These are phyloP conservation scores for Penicillium verhagenii DNA, from an alignment of 495 filamentous ascomycete genomes.

Conservation along the genomic window DNA sequence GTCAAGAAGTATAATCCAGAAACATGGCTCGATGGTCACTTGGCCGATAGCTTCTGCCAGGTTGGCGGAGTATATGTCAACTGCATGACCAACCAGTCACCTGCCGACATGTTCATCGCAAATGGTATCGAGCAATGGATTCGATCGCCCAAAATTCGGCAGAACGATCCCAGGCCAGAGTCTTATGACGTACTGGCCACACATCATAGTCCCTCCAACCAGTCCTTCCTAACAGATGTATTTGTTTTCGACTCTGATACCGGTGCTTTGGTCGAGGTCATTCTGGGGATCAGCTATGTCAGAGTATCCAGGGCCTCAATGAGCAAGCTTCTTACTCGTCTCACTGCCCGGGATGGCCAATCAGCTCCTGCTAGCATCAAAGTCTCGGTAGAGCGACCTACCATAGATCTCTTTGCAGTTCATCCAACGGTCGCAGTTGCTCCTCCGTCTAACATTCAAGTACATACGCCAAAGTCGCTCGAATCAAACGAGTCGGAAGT, in stretches of 20 bases:
- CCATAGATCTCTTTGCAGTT: neutral
- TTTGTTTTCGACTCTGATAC: slow-evolving; percentile 49
- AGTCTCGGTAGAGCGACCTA: neutral
- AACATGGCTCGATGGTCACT: slow-evolving; percentile 38
- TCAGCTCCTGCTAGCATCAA: neutral
- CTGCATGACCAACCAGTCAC: slow-evolving; percentile 44
- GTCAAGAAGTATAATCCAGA: slow-evolving; percentile 33
- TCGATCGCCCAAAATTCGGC: slow-evolving; percentile 31
- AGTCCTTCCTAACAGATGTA: slow-evolving; percentile 45
- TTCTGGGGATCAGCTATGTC: slow-evolving; percentile 50
- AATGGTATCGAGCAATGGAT: slow-evolving; percentile 48
- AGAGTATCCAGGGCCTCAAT: slow-evolving; percentile 44
- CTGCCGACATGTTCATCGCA: slow-evolving; percentile 48
- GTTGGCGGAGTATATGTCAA: slow-evolving; percentile 54
- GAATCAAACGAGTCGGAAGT: neutral
- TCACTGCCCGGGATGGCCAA: neutral
- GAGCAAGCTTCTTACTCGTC: slow-evolving; percentile 29
- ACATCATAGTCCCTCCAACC: slow-evolving; percentile 34
- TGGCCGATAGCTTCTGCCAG: slow-evolving; percentile 48
- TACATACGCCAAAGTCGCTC: neutral
- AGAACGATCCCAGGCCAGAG: slow-evolving; percentile 16
- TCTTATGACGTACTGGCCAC: slow-evolving; percentile 46
- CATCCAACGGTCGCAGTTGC: neutral
- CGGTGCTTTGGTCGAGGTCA: slow-evolving; percentile 43
- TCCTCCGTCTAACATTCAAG: neutral